Conservation (phyloP, 2,329 filamentous ascomycete species). For the Geosmithia morbida region DNA sequence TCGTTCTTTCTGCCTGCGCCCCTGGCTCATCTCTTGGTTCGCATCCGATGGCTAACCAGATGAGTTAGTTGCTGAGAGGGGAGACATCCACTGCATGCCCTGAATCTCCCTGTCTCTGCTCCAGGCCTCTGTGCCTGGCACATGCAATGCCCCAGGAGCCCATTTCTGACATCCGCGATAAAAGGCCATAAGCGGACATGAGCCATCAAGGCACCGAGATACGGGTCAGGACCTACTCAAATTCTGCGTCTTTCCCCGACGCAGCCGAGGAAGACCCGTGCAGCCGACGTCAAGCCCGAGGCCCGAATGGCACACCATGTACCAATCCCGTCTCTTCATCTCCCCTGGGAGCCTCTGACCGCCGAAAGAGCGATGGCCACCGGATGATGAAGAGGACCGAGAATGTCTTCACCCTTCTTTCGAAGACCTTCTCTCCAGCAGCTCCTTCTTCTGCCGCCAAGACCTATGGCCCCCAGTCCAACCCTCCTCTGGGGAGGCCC, state of each 20-base stretch:
- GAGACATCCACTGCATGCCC: neutral
- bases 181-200: neutral
- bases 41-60: neutral
- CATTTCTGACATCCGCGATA: neutral
- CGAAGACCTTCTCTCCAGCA: neutral
- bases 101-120: neutral
- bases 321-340: neutral
- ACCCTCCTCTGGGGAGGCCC: neutral
- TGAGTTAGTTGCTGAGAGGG: neutral
- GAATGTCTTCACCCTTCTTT: neutral
- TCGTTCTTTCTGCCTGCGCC: neutral
- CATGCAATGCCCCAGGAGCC: neutral
- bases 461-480: neutral
- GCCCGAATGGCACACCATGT: neutral
- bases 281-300: neutral
- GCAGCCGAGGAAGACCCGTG: neutral
- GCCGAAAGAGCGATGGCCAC: neutral
- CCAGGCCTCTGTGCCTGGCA: constrained; percentile 2
- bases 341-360: neutral
- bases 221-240: neutral
- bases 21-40: neutral
- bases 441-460: neutral
- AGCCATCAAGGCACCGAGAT: neutral
- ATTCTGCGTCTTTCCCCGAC: neutral
- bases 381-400: neutral